Conservation (phyloP, 2,329 filamentous ascomycete genomes). For the Colletotrichum shisoi region DNA sequence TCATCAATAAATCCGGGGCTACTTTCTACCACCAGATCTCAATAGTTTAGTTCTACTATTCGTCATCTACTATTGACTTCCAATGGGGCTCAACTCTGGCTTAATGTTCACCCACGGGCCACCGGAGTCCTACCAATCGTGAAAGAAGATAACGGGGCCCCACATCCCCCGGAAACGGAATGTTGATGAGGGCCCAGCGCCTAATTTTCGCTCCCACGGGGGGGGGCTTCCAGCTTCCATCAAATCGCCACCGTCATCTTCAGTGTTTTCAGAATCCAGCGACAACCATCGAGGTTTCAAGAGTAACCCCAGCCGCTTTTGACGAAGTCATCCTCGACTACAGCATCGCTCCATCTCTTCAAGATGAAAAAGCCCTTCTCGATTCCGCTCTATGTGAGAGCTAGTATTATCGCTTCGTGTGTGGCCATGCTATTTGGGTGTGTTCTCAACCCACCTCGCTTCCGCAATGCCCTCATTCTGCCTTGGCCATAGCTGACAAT, state of each 20-base stretch:
- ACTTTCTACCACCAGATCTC: too few relatives aligned
- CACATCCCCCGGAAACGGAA: neutral
- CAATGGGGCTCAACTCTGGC: neutral
- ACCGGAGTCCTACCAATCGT: neutral
- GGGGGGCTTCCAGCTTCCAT: neutral
- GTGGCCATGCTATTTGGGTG: conserved; percentile 49
- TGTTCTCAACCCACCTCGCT: neutral
- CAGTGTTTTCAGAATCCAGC: too few relatives aligned
- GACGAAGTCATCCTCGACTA: neutral
- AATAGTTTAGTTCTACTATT: neutral
- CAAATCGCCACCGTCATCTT: neutral
- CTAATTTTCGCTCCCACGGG: neutral
- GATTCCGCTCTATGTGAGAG: conserved; percentile 45
- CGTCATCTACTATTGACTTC: neutral
- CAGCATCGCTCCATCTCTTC: neutral
- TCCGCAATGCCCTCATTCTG: neutral
- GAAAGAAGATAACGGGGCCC: neutral
- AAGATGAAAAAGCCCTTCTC: conserved; percentile 7
- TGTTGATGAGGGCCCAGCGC: neutral
- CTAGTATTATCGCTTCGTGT: conserved; percentile 45
- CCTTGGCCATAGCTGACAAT: conserved; percentile 2
- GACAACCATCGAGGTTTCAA: neutral
- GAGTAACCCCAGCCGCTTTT: neutral
- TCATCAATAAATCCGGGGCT: too few relatives aligned
- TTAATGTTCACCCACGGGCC: neutral